Base-by-base conservation (phyloP, 805 yeast species). In the Candida nitratophila region DNA sequence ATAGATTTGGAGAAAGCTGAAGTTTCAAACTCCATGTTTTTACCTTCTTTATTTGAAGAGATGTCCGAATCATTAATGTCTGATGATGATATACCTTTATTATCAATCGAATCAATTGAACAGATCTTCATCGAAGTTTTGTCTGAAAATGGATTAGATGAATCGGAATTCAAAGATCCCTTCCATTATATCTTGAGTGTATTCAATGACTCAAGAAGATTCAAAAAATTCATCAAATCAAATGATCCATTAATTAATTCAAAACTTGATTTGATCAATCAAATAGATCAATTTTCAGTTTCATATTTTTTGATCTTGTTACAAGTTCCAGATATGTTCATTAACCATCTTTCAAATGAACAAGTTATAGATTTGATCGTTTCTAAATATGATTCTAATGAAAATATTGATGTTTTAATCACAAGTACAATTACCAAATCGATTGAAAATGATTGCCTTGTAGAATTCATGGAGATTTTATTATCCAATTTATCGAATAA, bases 251-350 rank as follows among this genome's bases (percentile, higher is more conserved):
- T 62, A 15, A 60, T 64, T 43, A 59, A 59, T 1, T 54, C 54
- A 15, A 76, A 77, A 47, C 32, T 66, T 2, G 54, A 53, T 6
- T 45, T 78, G 7, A 61, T 79, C 41, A 68, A 71, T 44, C 79
- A 78, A 46, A 63, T 76, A 21, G 70, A 75, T 39, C 60, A 74
- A 36, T 64, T 75, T 36, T 57, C 76, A 15, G 64, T 79, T 14
- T 79, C 84, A 22, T 86, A 81, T 60, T 88, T 86, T 0, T 65
- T 81, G 26, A 80, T 85, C 20, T 62, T 81, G 20, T 81, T 85
- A 55, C 87, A 81, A 59, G 74, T 80, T 3, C 82, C 85, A 10
- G 90, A 82, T 44, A 75, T 77, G 75, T 74, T 76, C 45, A 46
- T 68, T 34, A 66, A 71, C 48, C 64, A 65, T 47, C 67, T 71